These are phyloP conservation scores for Triticum monococcum DNA, from an alignment of 176 grass and related monocot genomes.

Conservation along the genomic window DNA sequence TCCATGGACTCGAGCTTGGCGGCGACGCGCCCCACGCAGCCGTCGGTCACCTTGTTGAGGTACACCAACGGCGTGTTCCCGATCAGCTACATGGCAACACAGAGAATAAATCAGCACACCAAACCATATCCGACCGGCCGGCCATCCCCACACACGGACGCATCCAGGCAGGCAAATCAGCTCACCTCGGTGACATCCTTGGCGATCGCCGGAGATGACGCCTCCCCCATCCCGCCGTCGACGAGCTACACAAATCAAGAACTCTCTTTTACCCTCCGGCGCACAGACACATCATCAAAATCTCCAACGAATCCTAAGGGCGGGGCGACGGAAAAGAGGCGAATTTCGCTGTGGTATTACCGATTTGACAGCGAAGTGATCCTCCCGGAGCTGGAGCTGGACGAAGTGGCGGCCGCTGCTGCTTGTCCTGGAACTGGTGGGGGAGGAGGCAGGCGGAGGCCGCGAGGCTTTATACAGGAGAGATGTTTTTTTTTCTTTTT, in stretches of 20 bases:
- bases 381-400: neutral
- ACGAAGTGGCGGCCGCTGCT: constrained; percentile 16
- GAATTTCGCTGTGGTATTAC: neutral
- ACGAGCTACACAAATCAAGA: neutral
- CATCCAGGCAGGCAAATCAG: neutral
- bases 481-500: too few relatives aligned
- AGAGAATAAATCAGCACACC: neutral
- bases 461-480: constrained; percentile 20
- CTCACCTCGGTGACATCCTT: constrained; percentile 84
- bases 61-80: constrained; percentile 94
- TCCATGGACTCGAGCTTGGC: constrained; percentile 97
- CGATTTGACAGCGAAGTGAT: neutral
- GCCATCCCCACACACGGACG: too few relatives aligned
- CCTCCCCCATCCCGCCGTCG: constrained; percentile 51
- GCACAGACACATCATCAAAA: neutral
- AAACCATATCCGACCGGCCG: neutral
- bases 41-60: constrained; percentile 72
- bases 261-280: neutral
- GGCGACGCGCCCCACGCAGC: constrained; percentile 66
- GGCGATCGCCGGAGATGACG: constrained; percentile 42
- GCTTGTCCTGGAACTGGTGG: neutral
- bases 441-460: neutral
- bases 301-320: neutral
- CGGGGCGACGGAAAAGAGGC: neutral
- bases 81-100: constrained; percentile 45